A percentile compares a stretch with the other conserved stretches of the same genome.
These are phyloP conservation scores for Blastomyces emzantsi DNA, from an alignment of 2,329 filamentous ascomycete species.

Conservation along the genomic window DNA sequence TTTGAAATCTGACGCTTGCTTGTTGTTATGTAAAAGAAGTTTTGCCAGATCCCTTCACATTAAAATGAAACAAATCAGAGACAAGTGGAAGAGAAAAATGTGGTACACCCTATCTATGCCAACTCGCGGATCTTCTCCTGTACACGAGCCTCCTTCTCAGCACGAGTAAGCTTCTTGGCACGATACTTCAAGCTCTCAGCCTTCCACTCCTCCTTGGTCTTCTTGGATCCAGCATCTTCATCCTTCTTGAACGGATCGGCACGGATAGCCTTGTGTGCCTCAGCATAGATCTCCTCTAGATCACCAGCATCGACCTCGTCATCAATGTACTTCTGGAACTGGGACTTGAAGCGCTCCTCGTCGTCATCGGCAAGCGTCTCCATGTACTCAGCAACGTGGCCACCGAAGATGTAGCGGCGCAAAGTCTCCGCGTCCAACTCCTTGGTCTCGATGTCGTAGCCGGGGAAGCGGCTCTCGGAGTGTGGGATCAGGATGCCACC, in stretches of 20 bases:
- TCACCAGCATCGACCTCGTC: constrained; percentile 94
- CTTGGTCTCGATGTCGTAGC: constrained; percentile 94
- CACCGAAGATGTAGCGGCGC: constrained; percentile 98
- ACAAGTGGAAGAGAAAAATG: neutral
- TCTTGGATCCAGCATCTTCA: constrained; percentile 65
- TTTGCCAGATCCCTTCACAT: neutral
- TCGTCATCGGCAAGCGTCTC: constrained; percentile 98
- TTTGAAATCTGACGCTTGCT: neutral
- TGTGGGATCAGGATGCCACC: constrained; percentile 95
- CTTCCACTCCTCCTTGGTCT: constrained; percentile 97
- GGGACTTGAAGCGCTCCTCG: constrained; percentile 98
- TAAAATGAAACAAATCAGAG: neutral
- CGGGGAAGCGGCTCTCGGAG: constrained; percentile 99
- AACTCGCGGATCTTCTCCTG: constrained; percentile 87
- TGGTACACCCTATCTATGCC: constrained; percentile 27
- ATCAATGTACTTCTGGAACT: constrained; percentile 97
- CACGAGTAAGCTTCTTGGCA: constrained; percentile 67
- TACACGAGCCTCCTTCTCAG: constrained; percentile 72
- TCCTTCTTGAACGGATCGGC: constrained; percentile 97
- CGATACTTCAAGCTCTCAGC: constrained; percentile 86
- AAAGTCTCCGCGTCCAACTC: constrained; percentile 95
- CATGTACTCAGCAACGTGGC: constrained; percentile 99
- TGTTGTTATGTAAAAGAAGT: no score
- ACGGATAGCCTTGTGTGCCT: constrained; percentile 94
- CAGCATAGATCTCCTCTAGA: constrained; percentile 90